Base-by-base conservation (phyloP, 306 rosid genomes). In the Inga oerstediana region DNA sequence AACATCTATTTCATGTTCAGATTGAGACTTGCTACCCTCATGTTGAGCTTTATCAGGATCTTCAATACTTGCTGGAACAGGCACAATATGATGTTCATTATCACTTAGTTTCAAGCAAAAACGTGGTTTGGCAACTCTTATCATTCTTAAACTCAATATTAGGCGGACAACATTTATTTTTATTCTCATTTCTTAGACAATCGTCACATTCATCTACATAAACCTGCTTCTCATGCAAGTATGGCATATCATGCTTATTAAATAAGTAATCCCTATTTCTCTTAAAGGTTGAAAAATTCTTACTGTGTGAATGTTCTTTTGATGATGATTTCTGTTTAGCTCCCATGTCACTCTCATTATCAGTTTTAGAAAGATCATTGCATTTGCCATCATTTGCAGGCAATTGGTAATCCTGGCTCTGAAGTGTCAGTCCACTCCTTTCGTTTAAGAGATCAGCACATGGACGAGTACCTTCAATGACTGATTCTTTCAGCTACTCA, bases 401-500 rank as follows among this genome's bases (percentile, higher is more conserved):
- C 78, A 75, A 69, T 72, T 48, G 61, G 59, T 79, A 45, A 62
- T 49, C 81, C 74, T 19, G 81, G 79, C 49, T 89, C 52, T 19
- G 73, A 37, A 59, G 65, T 6, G 81, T 49, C 83, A 92, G 83
- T 54, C 94, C 91, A 80, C 93, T 83, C 80, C 76, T 89, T 56
- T 59, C 86, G 85, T 84, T 89, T 75, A 95, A 86, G 80, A 58
- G 44, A 84, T 87, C 91, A 77, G 90, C 78, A 86, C 79, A 81
- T 12, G 91, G 91, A 80, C 84, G 91, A 32, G 87, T 89, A 49
- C 93, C 95, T 66, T 88, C 88, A 79, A 88, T 81, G 77, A 94
- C 83, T 32, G 93, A 81, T 74, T 87, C 92, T 87, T 89, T 90
- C 85, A 94, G 85, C 98, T 94, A 91, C 73, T 87, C 52, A 74